Evolutionary conservation across 208 protist genomes (phyloP).

Genomic region (Crithidia brevicula): DNA sequence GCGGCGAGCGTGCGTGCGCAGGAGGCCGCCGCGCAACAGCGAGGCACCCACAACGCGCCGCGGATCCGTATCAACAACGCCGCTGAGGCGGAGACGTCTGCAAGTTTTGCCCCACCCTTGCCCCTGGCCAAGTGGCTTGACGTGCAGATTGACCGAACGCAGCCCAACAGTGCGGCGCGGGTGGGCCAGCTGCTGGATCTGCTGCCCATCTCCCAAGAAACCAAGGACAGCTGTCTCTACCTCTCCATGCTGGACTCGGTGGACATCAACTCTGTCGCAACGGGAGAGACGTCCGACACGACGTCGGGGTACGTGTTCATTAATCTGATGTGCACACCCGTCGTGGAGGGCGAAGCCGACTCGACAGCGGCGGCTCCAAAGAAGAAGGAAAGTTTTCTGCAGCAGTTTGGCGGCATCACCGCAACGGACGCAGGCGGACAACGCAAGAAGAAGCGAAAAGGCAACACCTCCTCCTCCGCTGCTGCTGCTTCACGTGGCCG

Average conservation of each 20-base stretch:
- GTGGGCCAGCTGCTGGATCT: conserved; percentile 50
- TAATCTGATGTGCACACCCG: conserved; percentile 74
- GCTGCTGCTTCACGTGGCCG: background rate
- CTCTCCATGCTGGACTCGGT: conserved; percentile 58
- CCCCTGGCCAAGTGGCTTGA: conserved; percentile 80
- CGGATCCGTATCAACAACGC: background rate
- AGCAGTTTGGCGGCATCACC: background rate
- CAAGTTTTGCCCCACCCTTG: background rate
- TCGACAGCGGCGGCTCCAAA: background rate
- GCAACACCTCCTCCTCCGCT: background rate
- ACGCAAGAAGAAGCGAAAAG: conserved; percentile 7
- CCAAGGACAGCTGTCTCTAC: conserved; percentile 70
- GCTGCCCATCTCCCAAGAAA: conserved; percentile 71
- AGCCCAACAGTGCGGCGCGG: conserved; percentile 33
- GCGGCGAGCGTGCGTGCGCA: background rate
- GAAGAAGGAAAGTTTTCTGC: conserved; percentile 5
- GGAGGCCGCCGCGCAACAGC: background rate
- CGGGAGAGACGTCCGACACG: conserved; percentile 24
- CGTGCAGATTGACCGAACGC: conserved; percentile 58
- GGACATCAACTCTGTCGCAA: conserved; percentile 27
- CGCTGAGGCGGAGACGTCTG: background rate
- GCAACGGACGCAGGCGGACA: background rate
- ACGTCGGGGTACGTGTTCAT: conserved; percentile 76
- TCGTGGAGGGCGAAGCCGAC: conserved; percentile 5
- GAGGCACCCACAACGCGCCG: background rate